phyloP scores from a whole-genome alignment of 768 basidiomycete genomes.

The Amanita rimosa region DNA sequence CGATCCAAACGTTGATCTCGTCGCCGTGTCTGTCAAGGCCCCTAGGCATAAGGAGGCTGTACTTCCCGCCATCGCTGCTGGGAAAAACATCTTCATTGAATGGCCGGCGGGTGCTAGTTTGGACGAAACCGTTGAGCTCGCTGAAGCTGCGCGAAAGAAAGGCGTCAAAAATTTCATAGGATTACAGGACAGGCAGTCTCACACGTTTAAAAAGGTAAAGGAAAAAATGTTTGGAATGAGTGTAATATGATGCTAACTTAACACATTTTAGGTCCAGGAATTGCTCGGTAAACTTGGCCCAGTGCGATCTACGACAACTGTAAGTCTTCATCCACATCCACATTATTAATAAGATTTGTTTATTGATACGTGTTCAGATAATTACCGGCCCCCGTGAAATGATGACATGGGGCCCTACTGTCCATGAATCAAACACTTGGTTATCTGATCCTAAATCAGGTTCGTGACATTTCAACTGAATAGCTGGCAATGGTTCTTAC shows the following conservation, averaged over 20 bases:
- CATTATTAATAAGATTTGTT: neutral
- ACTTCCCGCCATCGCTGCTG: conserved; percentile 21
- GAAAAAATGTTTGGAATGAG: too few relatives aligned
- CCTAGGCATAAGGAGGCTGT: conserved; percentile 17
- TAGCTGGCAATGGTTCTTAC: neutral
- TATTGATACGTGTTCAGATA: neutral
- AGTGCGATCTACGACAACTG: neutral
- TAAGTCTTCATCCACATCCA: neutral
- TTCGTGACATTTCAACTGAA: neutral
- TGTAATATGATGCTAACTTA: too few relatives aligned
- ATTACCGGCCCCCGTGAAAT: neutral
- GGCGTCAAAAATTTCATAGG: conserved; percentile 24
- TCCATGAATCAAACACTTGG: neutral
- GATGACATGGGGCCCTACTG: neutral
- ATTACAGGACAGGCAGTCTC: conserved; percentile 19
- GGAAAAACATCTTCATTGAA: conserved; percentile 28
- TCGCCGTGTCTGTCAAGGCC: conserved; percentile 23
- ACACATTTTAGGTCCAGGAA: neutral
- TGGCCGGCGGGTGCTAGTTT: conserved; percentile 24
- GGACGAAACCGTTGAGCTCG: conserved; percentile 22
- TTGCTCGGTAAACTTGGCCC: neutral
- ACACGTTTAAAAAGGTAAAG: conserved; percentile 18
- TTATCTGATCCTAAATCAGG: neutral
- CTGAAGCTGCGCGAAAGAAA: conserved; percentile 17
- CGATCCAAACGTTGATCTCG: conserved; percentile 26